Evolutionary conservation across 768 basidiomycete genomes (phyloP), one percentile per base, ranked within the genome.

Genomic region (Pholiota conissans): DNA sequence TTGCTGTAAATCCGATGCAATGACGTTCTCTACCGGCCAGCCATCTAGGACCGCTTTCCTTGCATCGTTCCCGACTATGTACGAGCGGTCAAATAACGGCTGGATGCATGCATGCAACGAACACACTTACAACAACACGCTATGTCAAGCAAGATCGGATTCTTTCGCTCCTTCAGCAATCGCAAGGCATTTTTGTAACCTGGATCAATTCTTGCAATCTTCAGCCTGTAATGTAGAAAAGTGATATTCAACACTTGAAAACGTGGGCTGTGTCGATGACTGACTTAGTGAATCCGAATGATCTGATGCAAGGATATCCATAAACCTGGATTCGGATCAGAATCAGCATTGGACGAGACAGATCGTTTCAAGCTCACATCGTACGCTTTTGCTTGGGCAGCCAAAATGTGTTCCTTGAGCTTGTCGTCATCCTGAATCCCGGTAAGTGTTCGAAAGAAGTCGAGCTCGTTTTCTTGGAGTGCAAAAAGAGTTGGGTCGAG

Each of bases 31-130:
- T 1, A 65, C 65, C 3, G 77, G 75, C 71, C 72, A 79, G 2
- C 78, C 76, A 64, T 77, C 78, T 5, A 62, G 50, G 11, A 74
- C 73, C 2, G 69, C 71, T 59, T 76, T 77, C 18, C 77, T 59
- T 9, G 70, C 46, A 55, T 76, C 77, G 42, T 73, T 75, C 2
- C 77, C 79, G 58, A 79, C 79, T 80, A 22, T 46, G 10, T n/a
- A n/a, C n/a, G n/a, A n/a, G n/a, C n/a, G n/a, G n/a, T n/a, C n/a
- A n/a, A n/a, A n/a, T n/a, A n/a, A n/a, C n/a, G n/a, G n/a, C n/a
- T n/a, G n/a, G n/a, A n/a, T n/a, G n/a, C 28, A 32, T 16, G n/a
- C 1, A 1, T 27, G 11, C 14, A 37, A 37, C 30, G 13, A 49
- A 14, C 22, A 49, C 16, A 66, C 73, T 56, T 26, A 78, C 77